Conservation (phyloP, 768 basidiomycete genomes). For the Rhodocollybia butyracea region DNA sequence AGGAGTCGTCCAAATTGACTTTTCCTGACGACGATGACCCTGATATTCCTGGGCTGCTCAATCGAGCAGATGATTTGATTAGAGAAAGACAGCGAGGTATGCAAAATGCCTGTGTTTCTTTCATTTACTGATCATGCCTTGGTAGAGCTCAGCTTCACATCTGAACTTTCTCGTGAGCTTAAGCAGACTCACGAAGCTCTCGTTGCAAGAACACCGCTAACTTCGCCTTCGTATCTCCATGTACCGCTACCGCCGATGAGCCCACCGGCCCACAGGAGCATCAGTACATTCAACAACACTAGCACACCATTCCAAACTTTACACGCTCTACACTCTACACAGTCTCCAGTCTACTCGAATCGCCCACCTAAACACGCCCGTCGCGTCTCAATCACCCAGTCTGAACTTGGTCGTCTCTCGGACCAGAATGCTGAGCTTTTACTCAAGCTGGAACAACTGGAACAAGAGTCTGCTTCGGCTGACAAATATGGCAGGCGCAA, state of each 20-base stretch:
- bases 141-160: slow-evolving; percentile 69
- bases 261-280: slow-evolving; percentile 12
- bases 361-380: slow-evolving; percentile 21
- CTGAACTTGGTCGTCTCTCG: slow-evolving; percentile 67
- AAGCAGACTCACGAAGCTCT: slow-evolving; percentile 57
- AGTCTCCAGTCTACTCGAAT: slow-evolving; percentile 18
- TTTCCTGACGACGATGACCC: slow-evolving; percentile 20
- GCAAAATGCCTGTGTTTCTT: slow-evolving; percentile 19
- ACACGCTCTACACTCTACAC: slow-evolving; percentile 20
- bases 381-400: slow-evolving; percentile 63
- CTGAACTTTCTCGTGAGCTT: slow-evolving; percentile 64
- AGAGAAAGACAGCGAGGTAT: slow-evolving; percentile 73
- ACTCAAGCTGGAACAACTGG: slow-evolving; percentile 70
- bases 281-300: background rate
- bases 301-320: slow-evolving; percentile 12
- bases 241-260: slow-evolving; percentile 26
- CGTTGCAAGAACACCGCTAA: slow-evolving; percentile 56
- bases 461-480: slow-evolving; percentile 61
- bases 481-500: slow-evolving; percentile 68
- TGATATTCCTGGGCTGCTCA: slow-evolving; percentile 65
- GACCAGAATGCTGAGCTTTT: slow-evolving; percentile 85
- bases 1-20: slow-evolving; percentile 59
- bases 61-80: slow-evolving; percentile 73
- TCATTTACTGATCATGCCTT: slow-evolving; percentile 41
- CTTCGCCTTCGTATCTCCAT: slow-evolving; percentile 25